These are phyloP conservation scores for Hypoxylon rickii DNA, from an alignment of 495 filamentous ascomycete species.

Conservation along the genomic window DNA sequence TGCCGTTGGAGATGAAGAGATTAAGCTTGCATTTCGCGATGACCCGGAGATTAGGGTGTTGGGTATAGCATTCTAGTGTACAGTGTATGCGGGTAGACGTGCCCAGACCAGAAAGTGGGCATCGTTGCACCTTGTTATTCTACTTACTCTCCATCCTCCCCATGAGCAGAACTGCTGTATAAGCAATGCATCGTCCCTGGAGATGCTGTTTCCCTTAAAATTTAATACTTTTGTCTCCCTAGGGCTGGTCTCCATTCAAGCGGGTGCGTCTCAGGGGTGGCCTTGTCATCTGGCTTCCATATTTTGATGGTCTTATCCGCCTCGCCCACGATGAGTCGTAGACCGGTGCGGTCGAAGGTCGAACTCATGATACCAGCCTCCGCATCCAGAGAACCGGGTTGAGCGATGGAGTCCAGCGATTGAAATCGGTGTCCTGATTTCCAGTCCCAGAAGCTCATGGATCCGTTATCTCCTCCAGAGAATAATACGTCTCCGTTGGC, in stretches of 20 bases:
- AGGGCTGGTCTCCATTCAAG: slow-evolving; percentile 91
- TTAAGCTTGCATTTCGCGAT: slow-evolving; percentile 82
- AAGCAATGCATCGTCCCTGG: not conserved
- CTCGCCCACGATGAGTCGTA: slow-evolving; percentile 90
- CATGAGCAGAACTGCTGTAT: no score
- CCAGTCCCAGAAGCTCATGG: slow-evolving; percentile 99
- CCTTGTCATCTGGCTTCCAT: slow-evolving; percentile 89
- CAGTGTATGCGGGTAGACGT: not conserved
- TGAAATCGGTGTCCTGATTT: slow-evolving; percentile 94
- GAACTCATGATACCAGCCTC: slow-evolving; percentile 93
- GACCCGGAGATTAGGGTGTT: slow-evolving; percentile 83
- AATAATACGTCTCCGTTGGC: slow-evolving; percentile 95
- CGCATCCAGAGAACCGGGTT: slow-evolving; percentile 92
- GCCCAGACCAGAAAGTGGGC: not conserved
- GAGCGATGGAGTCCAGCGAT: slow-evolving; percentile 82
- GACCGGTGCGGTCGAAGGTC: slow-evolving; percentile 85
- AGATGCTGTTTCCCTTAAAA: not conserved
- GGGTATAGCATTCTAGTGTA: slow-evolving; percentile 51
- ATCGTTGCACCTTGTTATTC: no score
- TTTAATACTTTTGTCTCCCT: slow-evolving; percentile 52
- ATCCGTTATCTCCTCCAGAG: slow-evolving; percentile 94
- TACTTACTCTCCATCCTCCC: no score
- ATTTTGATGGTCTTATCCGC: slow-evolving; percentile 99
- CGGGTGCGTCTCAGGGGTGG: slow-evolving; percentile 89
- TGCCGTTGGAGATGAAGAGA: slow-evolving; percentile 85